Evolutionary conservation across 1,284 basidiomycete genomes (phyloP).

Genomic region (Gomphus bonarii): DNA sequence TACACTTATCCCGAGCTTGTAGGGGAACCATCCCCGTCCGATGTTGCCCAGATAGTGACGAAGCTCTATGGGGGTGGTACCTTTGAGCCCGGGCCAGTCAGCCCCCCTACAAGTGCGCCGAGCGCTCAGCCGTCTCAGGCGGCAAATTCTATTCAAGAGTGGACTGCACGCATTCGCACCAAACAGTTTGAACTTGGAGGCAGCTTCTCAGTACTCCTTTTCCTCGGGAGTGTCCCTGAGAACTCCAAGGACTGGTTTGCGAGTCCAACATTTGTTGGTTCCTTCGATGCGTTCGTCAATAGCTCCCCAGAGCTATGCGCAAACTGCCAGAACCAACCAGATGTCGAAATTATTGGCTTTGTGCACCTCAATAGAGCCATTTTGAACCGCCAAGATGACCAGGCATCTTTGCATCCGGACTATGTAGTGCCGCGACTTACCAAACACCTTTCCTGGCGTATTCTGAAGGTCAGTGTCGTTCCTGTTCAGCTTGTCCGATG

Average conservation of each 20-base stretch:
- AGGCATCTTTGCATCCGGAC: not conserved
- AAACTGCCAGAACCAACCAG: conserved; percentile 23
- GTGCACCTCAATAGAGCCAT: not conserved
- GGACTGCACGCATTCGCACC: conserved; percentile 30
- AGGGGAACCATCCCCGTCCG: not conserved
- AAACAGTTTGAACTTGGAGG: conserved; percentile 32
- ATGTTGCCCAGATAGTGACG: not conserved
- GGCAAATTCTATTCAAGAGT: conserved; percentile 26
- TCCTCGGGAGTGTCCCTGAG: conserved; percentile 30
- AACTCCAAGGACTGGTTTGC: conserved; percentile 26
- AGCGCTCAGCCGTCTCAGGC: too few relatives aligned
- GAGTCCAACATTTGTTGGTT: conserved; percentile 26
- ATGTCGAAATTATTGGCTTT: not conserved
- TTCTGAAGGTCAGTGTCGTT: not conserved
- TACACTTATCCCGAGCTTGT: not conserved
- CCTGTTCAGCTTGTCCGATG: too few relatives aligned
- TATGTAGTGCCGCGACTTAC: not conserved
- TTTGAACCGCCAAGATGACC: not conserved
- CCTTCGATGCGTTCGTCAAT: conserved; percentile 32
- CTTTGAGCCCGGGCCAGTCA: not conserved
- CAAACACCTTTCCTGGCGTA: not conserved
- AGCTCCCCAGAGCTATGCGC: conserved; percentile 25
- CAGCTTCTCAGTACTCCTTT: conserved; percentile 33
- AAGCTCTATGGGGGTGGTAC: not conserved
- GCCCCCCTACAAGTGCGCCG: too few relatives aligned